A percentile compares a stretch with the other conserved stretches of the same genome.
Conservation (phyloP, 768 basidiomycete genomes). For the Chlorophyllum brunneum region DNA sequence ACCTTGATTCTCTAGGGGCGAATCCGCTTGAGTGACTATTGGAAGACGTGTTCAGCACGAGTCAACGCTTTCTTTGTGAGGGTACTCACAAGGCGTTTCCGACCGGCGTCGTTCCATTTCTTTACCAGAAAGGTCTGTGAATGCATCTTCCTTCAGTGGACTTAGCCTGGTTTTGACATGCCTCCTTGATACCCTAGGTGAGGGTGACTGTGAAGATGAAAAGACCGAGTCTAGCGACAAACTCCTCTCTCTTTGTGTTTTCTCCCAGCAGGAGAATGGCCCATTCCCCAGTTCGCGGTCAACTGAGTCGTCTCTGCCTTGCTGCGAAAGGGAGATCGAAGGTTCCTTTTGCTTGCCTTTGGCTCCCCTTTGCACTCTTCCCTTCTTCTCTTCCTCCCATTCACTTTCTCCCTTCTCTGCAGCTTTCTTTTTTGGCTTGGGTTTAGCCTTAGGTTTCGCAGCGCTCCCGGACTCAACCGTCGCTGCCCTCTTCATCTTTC, state of each 20-base stretch:
- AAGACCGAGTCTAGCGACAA: neutral
- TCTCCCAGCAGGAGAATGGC: slow-evolving; percentile 13
- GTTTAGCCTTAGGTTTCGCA: neutral
- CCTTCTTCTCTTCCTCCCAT: slow-evolving; percentile 25
- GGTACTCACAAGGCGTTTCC: slow-evolving; percentile 1
- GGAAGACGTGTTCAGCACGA: neutral
- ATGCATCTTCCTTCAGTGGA: neutral
- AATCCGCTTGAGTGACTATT: slow-evolving; percentile 6
- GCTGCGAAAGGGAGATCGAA: slow-evolving; percentile 15
- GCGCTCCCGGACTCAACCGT: slow-evolving; percentile 23
- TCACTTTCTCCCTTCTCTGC: slow-evolving; percentile 21
- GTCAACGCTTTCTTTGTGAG: neutral
- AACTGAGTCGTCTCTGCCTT: slow-evolving; percentile 49
- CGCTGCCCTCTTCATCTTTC: slow-evolving; percentile 39
- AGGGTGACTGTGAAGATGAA: neutral
- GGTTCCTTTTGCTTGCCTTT: slow-evolving; percentile 21
- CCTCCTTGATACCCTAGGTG: neutral
- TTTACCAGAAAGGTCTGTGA: neutral
- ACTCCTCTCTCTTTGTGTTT: neutral
- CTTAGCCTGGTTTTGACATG: neutral
- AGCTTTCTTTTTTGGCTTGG: neutral
- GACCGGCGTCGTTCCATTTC: neutral
- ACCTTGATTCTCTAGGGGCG: neutral
- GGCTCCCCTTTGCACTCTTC: slow-evolving; percentile 31
- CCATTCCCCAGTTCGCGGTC: slow-evolving; percentile 54